These are phyloP conservation scores for Starmerella bombicola DNA, from an alignment of 805 yeast genomes.

Conservation along the genomic window DNA sequence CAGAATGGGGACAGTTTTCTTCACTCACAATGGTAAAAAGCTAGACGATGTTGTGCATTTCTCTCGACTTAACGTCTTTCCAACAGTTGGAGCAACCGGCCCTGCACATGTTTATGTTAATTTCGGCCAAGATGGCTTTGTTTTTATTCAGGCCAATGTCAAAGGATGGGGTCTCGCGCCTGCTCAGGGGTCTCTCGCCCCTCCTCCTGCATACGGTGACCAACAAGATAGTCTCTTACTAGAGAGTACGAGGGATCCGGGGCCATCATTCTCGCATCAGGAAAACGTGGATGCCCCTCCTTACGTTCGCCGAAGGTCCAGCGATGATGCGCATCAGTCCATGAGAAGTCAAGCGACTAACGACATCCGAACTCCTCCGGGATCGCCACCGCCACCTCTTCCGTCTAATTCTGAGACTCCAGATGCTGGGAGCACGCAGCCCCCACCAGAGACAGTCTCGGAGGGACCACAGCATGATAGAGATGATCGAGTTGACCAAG, in stretches of 20 bases:
- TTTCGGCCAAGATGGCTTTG: conserved; percentile 81
- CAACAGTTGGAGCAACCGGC: conserved; percentile 79
- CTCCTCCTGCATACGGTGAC: conserved; percentile 86
- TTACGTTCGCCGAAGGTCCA: conserved; percentile 13
- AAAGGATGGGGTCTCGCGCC: conserved; percentile 96
- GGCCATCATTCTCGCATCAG: not conserved
- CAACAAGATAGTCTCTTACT: conserved; percentile 66
- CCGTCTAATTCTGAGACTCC: no score
- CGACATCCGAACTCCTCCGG: conserved; percentile 16
- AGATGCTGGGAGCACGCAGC: no score
- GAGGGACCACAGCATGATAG: no score
- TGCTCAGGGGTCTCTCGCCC: conserved; percentile 70
- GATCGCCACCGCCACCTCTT: conserved; percentile 12
- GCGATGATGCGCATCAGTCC: conserved; percentile 15
- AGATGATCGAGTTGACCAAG: no score
- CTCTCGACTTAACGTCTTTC: conserved; percentile 62
- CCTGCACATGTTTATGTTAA: conserved; percentile 77
- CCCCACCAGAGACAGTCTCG: no score
- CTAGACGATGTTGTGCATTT: conserved; percentile 66
- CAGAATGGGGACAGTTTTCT: conserved; percentile 73
- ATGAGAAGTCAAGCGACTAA: not conserved
- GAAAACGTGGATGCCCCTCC: conserved; percentile 12
- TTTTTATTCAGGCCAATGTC: conserved; percentile 82
- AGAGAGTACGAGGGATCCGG: conserved; percentile 12
- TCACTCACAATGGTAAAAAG: conserved; percentile 89